These are phyloP conservation scores for Rhamnella rubrinervis DNA, from an alignment of 331 rosid genomes.

Conservation along the genomic window DNA sequence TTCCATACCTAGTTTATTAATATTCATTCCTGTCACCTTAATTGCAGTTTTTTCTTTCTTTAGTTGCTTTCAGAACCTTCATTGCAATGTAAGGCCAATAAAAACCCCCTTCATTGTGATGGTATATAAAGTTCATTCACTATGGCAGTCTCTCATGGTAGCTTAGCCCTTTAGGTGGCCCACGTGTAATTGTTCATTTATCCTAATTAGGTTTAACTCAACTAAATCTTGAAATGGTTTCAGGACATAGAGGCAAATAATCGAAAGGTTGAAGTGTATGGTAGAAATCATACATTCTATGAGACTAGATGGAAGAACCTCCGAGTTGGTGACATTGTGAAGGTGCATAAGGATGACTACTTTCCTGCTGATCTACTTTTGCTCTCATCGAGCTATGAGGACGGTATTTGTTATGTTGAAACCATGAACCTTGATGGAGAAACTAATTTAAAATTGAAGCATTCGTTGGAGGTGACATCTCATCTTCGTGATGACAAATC, in stretches of 20 bases:
- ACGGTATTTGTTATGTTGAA: slow-evolving; percentile 83
- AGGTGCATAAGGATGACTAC: slow-evolving; percentile 70
- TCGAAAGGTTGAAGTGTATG: slow-evolving; percentile 52
- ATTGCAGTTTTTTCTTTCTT: too few species aligned
- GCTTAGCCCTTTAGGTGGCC: too few species aligned
- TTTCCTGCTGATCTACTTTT: slow-evolving; percentile 82
- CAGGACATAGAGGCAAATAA: slow-evolving; percentile 81
- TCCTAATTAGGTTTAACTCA: slow-evolving; percentile 1
- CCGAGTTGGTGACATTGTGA: slow-evolving; percentile 72
- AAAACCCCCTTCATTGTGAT: too few species aligned
- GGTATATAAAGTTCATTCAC: too few species aligned
- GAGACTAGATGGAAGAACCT: slow-evolving; percentile 79
- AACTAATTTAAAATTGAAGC: slow-evolving; percentile 83
- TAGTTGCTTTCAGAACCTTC: too few species aligned
- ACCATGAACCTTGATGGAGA: slow-evolving; percentile 94
- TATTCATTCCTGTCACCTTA: too few species aligned
- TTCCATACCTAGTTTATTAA: too few species aligned
- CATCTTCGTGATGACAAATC: slow-evolving; percentile 51
- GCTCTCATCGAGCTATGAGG: slow-evolving; percentile 68
- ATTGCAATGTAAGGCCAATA: too few species aligned
- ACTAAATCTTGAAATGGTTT: slow-evolving; percentile 31
- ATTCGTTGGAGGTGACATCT: slow-evolving; percentile 56
- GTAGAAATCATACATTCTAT: slow-evolving; percentile 41
- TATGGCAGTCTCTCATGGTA: too few species aligned
- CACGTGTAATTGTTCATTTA: background rate